Evolutionary conservation across 352 stramenopile species (phyloP).

Genomic region (Pythium apleroticum): DNA sequence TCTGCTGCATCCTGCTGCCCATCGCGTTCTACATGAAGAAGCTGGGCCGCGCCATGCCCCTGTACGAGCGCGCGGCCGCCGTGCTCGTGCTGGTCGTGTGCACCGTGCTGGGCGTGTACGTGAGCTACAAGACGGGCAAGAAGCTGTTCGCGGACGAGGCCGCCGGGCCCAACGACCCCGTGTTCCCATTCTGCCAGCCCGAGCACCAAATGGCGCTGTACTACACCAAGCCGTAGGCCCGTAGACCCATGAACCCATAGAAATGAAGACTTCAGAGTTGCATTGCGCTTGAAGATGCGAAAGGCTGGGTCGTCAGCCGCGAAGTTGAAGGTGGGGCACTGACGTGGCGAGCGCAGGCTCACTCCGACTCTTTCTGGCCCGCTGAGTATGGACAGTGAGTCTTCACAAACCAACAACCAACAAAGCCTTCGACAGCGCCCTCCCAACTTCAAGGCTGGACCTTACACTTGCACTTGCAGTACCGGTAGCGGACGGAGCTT

Average conservation of each 20-base stretch:
- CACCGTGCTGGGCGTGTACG: conserved; percentile 41
- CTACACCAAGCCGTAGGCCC: conserved; percentile 22
- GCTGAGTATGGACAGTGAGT: too few relatives aligned
- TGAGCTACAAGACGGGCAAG: conserved; percentile 53
- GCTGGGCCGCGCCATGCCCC: conserved; percentile 41
- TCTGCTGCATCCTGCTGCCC: conserved; percentile 61
- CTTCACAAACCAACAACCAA: too few relatives aligned
- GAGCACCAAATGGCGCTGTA: conserved; percentile 31
- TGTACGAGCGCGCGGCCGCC: conserved; percentile 32
- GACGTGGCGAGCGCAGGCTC: too few relatives aligned
- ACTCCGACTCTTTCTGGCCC: too few relatives aligned
- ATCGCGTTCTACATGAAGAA: conserved; percentile 75
- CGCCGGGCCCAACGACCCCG: conserved; percentile 3
- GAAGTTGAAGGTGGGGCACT: too few relatives aligned
- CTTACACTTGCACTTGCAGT: too few relatives aligned
- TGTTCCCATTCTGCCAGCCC: conserved; percentile 35
- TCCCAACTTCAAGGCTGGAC: too few relatives aligned
- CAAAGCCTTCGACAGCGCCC: too few relatives aligned
- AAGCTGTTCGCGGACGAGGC: conserved; percentile 44
- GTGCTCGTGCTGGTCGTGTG: conserved; percentile 43
- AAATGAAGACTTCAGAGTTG: too few relatives aligned
- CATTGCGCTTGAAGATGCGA: too few relatives aligned
- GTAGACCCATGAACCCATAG: not conserved
- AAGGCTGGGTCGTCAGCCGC: too few relatives aligned
- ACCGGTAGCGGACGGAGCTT: too few relatives aligned